Conservation (phyloP, 768 basidiomycete genomes). For the Lyophyllum decastes region DNA sequence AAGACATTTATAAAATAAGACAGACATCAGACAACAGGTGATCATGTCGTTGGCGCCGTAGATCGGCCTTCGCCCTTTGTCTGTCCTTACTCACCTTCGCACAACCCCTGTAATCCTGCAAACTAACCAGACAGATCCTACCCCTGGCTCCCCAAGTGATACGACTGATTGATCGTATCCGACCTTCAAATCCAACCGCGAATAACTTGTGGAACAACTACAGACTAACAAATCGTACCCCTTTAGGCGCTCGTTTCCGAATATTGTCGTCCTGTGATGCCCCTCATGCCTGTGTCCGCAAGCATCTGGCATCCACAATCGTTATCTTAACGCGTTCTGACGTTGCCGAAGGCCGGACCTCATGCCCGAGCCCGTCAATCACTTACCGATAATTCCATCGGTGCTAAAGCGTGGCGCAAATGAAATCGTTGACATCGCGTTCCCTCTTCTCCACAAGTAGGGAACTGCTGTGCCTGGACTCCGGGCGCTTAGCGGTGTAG, state of each 20-base stretch:
- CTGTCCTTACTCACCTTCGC: no score
- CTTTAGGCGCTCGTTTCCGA: background rate
- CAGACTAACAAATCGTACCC: background rate
- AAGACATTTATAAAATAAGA: background rate
- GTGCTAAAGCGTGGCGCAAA: slow-evolving; percentile 7
- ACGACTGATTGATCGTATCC: background rate
- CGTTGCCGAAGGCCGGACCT: background rate
- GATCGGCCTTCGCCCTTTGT: no score
- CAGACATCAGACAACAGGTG: background rate
- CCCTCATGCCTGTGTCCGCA: background rate
- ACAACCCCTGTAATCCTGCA: background rate
- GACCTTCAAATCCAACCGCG: background rate
- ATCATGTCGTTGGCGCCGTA: background rate
- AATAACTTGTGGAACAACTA: background rate
- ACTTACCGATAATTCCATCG: background rate
- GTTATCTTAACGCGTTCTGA: background rate
- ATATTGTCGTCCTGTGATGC: background rate
- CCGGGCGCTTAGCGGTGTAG: background rate
- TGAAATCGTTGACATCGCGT: background rate
- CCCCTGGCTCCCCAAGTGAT: background rate
- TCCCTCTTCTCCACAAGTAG: background rate
- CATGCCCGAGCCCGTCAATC: background rate
- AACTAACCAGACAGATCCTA: background rate
- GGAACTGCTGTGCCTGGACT: background rate
- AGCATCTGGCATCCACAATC: background rate